phyloP scores from a whole-genome alignment of 441 rosid genomes.

The Francoa sonchifolia region DNA sequence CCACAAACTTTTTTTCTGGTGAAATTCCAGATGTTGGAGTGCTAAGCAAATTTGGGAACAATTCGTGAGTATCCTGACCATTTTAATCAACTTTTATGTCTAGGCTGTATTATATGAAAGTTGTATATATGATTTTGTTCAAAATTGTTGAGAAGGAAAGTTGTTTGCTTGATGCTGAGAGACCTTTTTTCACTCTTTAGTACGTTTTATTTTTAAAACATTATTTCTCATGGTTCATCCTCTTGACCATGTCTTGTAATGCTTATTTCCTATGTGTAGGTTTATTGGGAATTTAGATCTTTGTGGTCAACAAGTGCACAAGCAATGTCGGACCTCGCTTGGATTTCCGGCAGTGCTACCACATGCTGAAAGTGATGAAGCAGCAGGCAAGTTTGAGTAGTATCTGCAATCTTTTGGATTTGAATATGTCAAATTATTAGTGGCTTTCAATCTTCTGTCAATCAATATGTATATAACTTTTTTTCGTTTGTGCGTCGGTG shows the following conservation, averaged over 20 bases:
- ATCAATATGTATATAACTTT: too few relatives aligned
- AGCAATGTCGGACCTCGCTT: conserved; percentile 83
- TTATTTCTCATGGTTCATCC: background rate
- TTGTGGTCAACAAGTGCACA: conserved; percentile 79
- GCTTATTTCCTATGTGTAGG: conserved; percentile 22
- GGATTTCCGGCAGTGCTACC: conserved; percentile 94
- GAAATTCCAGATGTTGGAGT: conserved; percentile 87
- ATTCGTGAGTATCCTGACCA: conserved; percentile 45
- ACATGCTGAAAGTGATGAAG: conserved; percentile 76
- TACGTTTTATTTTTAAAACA: background rate
- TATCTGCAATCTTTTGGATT: background rate
- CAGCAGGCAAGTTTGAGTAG: conserved; percentile 49
- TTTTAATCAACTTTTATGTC: background rate
- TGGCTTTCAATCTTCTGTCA: too few relatives aligned
- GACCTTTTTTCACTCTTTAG: too few relatives aligned
- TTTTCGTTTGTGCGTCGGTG: too few relatives aligned
- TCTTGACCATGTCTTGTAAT: conserved; percentile 1
- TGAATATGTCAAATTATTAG: too few relatives aligned
- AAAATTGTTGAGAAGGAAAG: too few relatives aligned
- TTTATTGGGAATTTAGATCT: conserved; percentile 78
- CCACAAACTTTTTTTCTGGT: conserved; percentile 85
- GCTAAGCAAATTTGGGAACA: conserved; percentile 53
- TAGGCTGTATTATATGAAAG: background rate
- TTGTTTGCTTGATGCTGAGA: too few relatives aligned
- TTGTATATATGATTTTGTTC: background rate